Base-by-base conservation (phyloP, 1,284 basidiomycete species). In the Rhodofomes roseus region DNA sequence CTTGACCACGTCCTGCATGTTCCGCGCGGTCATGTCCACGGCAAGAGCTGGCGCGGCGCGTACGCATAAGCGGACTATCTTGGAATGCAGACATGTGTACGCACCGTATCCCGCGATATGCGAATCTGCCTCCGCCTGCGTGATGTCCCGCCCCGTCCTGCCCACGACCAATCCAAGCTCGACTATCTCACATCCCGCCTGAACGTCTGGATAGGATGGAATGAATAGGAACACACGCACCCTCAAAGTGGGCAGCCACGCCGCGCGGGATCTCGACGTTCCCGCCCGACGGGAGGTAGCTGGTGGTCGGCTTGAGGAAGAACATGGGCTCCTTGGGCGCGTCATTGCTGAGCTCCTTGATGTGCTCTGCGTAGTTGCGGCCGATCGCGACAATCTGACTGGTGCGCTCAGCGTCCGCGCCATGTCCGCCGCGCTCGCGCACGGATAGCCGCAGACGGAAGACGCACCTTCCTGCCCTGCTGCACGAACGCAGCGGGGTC, bases 111-210 rank as follows among this genome's bases (percentile, higher is more conserved):
- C 96, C 14, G 94, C 93, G 57, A 99, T 84, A 71, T 97, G 85
- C 0, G 83, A 78, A 55, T 87, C 81, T 4, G 95, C 95, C 36
- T 90, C 78, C 0, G 80, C 78, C 63, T 85, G 83, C 1, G 86
- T 73, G 66, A 98, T 93, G 71, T 98, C 87, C 5, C 94, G 81
- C 25, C 92, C 95, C 8, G 78, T 76, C 75, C 91, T 90, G 59
- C 95, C 95, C 61, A 99, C 95, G 57, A 99, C 85, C n/a, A 98
- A 86, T 23, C 95, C 96, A 54, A 99, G 91, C 77, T 99, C 96
- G 64, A 99, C 96, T 96, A 66, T 2, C 53, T 11, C 31, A 37
- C 46, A 54, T 51, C 44, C 58, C 25, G 12, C 8, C 55, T 40
- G 36, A 51, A 16, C n/a, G n/a, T 4, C 2, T 11, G 31, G 6